Conservation (phyloP, 345 rosid species). For the Rhizophora mangle region DNA sequence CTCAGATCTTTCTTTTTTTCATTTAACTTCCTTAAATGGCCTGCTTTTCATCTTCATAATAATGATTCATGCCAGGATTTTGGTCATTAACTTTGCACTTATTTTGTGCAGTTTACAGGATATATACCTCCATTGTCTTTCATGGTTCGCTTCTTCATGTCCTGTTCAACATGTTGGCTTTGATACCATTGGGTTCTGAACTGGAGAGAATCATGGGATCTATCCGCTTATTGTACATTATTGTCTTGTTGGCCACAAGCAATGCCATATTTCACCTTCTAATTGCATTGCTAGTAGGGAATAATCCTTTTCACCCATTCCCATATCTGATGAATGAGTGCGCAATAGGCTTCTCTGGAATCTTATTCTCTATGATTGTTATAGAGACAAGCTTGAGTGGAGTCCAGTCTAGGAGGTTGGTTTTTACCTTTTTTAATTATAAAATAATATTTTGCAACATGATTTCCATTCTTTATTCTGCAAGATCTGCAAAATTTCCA, state of each 20-base stretch:
- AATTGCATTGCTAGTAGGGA: slow-evolving; percentile 55
- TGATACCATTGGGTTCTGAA: slow-evolving; percentile 94
- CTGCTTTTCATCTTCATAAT: not conserved
- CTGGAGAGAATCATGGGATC: slow-evolving; percentile 98
- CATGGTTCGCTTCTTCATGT: slow-evolving; percentile 93
- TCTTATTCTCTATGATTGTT: slow-evolving; percentile 87
- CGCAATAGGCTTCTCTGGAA: slow-evolving; percentile 90
- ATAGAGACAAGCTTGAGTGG: slow-evolving; percentile 96
- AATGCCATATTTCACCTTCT: slow-evolving; percentile 78
- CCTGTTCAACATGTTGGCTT: slow-evolving; percentile 91
- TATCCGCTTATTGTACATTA: slow-evolving; percentile 65
- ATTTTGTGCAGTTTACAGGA: slow-evolving; percentile 72
- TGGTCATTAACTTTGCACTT: slow-evolving; percentile 12
- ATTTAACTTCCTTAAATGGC: not conserved
- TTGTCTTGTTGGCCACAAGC: slow-evolving; percentile 72
- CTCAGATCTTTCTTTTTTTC: not conserved
- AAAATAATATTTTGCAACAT: not conserved
- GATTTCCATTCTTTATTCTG: not conserved
- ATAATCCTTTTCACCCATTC: slow-evolving; percentile 53
- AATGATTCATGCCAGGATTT: not conserved
- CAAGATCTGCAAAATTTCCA: not conserved
- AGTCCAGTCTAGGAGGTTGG: slow-evolving; percentile 79
- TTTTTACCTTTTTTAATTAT: not conserved
- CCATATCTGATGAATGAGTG: slow-evolving; percentile 64
- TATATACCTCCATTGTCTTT: slow-evolving; percentile 68